phyloP scores from a whole-genome alignment of 2,329 filamentous ascomycete genomes.

The Monosporascus sp. region DNA sequence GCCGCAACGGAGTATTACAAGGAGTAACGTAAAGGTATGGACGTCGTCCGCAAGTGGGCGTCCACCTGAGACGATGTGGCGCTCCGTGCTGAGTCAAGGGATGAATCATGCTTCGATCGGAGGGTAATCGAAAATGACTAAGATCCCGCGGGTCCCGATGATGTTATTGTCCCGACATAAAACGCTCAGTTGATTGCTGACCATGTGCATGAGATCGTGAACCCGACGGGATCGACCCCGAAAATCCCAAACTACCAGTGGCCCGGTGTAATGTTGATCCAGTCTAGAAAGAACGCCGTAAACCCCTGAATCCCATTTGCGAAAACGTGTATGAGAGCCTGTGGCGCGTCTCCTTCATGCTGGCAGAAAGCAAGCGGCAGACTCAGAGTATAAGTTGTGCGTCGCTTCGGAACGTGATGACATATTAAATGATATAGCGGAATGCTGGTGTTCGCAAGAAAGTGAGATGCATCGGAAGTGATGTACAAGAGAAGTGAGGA shows the following conservation, averaged over 20 bases:
- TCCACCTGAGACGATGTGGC: neutral
- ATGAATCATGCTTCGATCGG: neutral
- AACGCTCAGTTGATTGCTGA: no score
- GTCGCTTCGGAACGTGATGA: conserved; percentile 12
- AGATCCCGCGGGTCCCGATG: neutral
- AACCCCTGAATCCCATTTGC: conserved; percentile 6
- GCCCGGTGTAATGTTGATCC: conserved; percentile 3
- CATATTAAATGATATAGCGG: conserved; percentile 25
- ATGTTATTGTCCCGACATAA: conserved; percentile 11
- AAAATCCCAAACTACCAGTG: conserved; percentile 9
- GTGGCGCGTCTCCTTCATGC: conserved; percentile 10
- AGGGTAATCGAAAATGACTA: neutral
- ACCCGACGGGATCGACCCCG: conserved; percentile 6
- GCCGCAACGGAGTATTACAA: conserved; percentile 1
- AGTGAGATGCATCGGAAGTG: conserved; percentile 19
- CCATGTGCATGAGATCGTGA: conserved; percentile 9
- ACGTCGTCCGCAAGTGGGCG: neutral
- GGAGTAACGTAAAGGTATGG: conserved; percentile 2
- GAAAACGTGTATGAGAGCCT: conserved; percentile 10
- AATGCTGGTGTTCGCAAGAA: conserved; percentile 14
- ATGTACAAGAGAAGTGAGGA: conserved; percentile 25
- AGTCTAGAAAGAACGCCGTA: conserved; percentile 21
- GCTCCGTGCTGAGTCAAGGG: neutral
- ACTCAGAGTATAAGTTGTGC: conserved; percentile 10
- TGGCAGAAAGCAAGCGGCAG: conserved; percentile 16